A percentile compares a stretch with the other conserved stretches of the same genome.
phyloP scores from a whole-genome alignment of 2,329 filamentous ascomycete species.

The Chrysosporium keratinophilum region DNA sequence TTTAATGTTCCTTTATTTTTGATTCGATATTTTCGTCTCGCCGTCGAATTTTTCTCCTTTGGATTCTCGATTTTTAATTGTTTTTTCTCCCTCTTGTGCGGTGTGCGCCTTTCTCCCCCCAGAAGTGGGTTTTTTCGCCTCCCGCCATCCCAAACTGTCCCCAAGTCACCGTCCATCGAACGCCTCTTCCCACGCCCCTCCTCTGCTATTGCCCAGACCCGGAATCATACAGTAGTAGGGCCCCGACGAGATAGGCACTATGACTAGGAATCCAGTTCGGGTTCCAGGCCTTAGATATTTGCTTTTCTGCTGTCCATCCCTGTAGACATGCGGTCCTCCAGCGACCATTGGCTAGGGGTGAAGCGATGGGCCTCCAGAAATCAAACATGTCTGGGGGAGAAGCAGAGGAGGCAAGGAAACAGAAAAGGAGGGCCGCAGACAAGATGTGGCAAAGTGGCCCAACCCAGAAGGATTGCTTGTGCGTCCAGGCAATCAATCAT shows the following conservation, averaged over 20 bases:
- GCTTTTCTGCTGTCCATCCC: constrained; percentile 10
- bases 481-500: neutral
- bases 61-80: neutral
- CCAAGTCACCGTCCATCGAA: neutral
- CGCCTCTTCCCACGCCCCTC: neutral
- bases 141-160: neutral
- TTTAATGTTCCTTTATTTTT: neutral
- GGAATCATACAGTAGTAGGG: constrained; percentile 3
- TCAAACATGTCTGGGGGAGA: neutral
- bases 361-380: constrained; percentile 5
- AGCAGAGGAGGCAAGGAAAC: constrained; percentile 1
- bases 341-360: constrained; percentile 4
- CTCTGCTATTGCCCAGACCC: neutral
- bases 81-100: neutral
- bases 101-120: neutral
- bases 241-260: neutral
- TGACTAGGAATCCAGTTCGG: neutral
- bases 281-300: constrained; percentile 7
- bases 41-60: too few relatives aligned
- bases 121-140: constrained; percentile 5
- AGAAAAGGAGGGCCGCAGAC: neutral
- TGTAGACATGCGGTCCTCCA: constrained; percentile 6
- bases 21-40: neutral
- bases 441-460: neutral
- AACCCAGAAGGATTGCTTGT: neutral